phyloP scores from a whole-genome alignment of 768 basidiomycete genomes.

The Collybiopsis confluens region DNA sequence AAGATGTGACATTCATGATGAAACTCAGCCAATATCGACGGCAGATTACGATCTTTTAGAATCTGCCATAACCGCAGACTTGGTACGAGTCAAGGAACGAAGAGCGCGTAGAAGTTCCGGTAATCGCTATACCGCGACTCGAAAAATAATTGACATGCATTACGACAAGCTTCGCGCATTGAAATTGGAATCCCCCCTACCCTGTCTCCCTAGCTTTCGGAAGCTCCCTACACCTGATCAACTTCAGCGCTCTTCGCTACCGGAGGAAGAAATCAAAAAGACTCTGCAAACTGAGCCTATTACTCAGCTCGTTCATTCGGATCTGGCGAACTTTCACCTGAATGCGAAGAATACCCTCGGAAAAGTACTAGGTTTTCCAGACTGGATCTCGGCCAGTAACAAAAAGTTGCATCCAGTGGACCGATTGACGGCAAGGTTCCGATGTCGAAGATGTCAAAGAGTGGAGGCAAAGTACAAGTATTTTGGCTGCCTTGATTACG shows the following conservation, averaged over 20 bases:
- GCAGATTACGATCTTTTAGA: slow-evolving; percentile 26
- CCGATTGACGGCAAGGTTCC: slow-evolving; percentile 54
- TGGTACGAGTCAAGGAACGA: slow-evolving; percentile 19
- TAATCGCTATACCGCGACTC: slow-evolving; percentile 18
- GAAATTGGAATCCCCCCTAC: slow-evolving; percentile 29
- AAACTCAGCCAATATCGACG: background rate
- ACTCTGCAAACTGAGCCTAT: slow-evolving; percentile 24
- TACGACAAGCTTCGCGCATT: slow-evolving; percentile 41
- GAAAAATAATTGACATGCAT: slow-evolving; percentile 34
- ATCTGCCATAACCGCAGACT: slow-evolving; percentile 19
- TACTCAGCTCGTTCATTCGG: slow-evolving; percentile 19
- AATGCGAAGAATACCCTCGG: slow-evolving; percentile 41
- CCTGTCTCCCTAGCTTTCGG: slow-evolving; percentile 44
- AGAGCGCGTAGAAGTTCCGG: slow-evolving; percentile 24
- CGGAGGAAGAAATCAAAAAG: slow-evolving; percentile 6
- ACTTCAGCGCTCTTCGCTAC: slow-evolving; percentile 24
- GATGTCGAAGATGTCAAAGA: slow-evolving; percentile 47
- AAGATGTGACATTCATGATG: background rate
- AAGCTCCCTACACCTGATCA: slow-evolving; percentile 40
- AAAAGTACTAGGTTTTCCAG: slow-evolving; percentile 40
- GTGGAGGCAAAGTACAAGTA: slow-evolving; percentile 28
- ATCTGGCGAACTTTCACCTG: slow-evolving; percentile 37
- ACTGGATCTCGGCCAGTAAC: slow-evolving; percentile 47
- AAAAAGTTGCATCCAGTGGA: slow-evolving; percentile 51
- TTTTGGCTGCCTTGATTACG: slow-evolving; percentile 51